Percentiles rank a stretch among this genome's conserved stretches.
These are phyloP conservation scores for Colletotrichum sp. DNA, from an alignment of 2,329 filamentous ascomycete genomes.

Conservation along the genomic window DNA sequence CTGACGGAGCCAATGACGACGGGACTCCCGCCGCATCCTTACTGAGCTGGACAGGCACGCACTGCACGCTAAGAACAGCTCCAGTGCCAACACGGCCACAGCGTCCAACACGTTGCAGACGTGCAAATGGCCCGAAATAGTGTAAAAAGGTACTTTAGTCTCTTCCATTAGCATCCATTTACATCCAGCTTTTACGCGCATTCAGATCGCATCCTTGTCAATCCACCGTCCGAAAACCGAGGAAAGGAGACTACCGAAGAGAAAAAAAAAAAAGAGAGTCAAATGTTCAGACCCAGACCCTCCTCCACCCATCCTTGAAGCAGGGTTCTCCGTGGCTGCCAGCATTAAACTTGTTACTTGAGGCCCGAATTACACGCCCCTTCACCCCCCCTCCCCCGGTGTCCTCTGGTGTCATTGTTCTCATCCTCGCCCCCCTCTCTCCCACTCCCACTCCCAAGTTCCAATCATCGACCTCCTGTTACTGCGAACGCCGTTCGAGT, in stretches of 20 bases:
- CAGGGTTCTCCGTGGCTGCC: slow-evolving; percentile 15
- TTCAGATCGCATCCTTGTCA: not conserved
- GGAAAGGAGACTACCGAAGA: not conserved
- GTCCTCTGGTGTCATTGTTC: not conserved
- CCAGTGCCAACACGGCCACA: not conserved
- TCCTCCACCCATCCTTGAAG: not conserved
- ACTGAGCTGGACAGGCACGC: not conserved
- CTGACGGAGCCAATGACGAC: slow-evolving; percentile 16
- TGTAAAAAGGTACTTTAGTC: not conserved
- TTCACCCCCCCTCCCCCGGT: not conserved
- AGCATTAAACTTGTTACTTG: slow-evolving; percentile 5
- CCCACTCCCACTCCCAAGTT: not conserved
- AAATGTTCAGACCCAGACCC: not conserved
- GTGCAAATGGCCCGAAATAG: not conserved
- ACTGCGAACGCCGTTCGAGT: not conserved
- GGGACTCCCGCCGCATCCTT: not conserved
- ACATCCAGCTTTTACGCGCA: not conserved
- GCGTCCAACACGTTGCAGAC: not conserved
- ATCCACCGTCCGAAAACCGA: not conserved
- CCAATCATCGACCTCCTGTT: not conserved
- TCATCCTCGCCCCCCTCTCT: not conserved
- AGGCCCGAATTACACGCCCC: slow-evolving; percentile 1
- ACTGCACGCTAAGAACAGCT: not conserved
- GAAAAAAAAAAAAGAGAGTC: not conserved
- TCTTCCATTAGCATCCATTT: not conserved